Percentiles rank a stretch among this genome's conserved stretches.
These are phyloP conservation scores for Cornus kousa DNA, from an alignment of 148 eudicot species.

Conservation along the genomic window DNA sequence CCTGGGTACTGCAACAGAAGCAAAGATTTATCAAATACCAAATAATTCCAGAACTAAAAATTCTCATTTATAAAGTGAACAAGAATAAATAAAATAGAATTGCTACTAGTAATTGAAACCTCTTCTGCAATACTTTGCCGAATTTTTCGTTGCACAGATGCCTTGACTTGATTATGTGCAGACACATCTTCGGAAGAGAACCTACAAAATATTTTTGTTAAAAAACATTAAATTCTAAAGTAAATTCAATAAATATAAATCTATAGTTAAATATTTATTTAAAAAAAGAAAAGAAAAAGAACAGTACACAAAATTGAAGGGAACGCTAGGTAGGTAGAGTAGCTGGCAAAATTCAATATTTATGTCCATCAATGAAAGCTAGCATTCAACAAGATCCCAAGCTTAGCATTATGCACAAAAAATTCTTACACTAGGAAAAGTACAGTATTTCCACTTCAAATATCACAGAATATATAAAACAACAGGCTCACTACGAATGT, in stretches of 20 bases:
- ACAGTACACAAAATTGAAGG: too few relatives aligned
- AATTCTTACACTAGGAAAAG: background rate
- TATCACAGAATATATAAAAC: background rate
- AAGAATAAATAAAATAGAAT: background rate
- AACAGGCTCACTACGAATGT: background rate
- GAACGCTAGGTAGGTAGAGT: too few relatives aligned
- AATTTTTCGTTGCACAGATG: constrained; percentile 89
- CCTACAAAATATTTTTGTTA: constrained; percentile 30
- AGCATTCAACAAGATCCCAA: background rate
- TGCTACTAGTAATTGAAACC: constrained; percentile 32
- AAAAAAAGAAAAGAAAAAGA: too few relatives aligned
- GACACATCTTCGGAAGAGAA: constrained; percentile 92
- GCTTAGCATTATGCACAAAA: background rate
- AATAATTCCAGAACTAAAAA: background rate
- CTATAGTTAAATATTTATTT: too few relatives aligned
- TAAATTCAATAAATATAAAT: background rate
- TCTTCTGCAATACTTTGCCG: constrained; percentile 94
- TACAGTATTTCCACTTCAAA: background rate
- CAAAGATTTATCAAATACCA: background rate
- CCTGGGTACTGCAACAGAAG: constrained; percentile 80
- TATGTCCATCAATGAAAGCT: background rate
- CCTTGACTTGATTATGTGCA: constrained; percentile 98
- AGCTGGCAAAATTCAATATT: background rate
- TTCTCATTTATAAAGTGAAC: background rate
- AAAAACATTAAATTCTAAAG: background rate